phyloP scores from a whole-genome alignment of 2,329 filamentous ascomycete species.

The Hypoxylon sp. region DNA sequence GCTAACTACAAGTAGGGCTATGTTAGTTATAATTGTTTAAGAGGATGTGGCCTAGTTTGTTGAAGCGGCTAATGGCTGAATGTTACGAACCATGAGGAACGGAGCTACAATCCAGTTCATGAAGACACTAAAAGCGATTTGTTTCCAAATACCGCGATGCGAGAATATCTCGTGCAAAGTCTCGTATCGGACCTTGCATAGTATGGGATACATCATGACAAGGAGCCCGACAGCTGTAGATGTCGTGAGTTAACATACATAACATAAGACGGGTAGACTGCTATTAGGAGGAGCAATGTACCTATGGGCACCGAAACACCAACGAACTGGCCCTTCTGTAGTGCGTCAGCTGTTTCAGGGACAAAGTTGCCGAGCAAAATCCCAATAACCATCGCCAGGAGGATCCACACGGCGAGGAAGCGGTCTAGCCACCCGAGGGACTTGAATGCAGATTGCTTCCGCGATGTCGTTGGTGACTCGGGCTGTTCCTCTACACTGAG shows the following conservation, averaged over 20 bases:
- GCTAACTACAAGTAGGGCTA: conserved; percentile 63
- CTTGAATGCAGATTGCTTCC: conserved; percentile 63
- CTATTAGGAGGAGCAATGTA: conserved; percentile 20
- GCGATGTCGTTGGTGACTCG: conserved; percentile 6
- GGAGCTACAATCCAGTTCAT: conserved; percentile 89
- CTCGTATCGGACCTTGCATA: conserved; percentile 89
- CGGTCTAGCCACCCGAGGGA: conserved; percentile 73
- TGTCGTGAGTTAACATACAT: not conserved
- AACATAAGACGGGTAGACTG: not conserved
- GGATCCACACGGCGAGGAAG: conserved; percentile 79
- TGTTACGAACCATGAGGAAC: conserved; percentile 77
- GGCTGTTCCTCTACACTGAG: conserved; percentile 35
- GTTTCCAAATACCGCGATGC: conserved; percentile 77
- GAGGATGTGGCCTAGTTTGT: not conserved
- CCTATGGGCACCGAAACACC: conserved; percentile 58
- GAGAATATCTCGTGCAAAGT: conserved; percentile 76
- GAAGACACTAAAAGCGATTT: conserved; percentile 82
- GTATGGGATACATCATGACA: conserved; percentile 95
- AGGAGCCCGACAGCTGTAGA: conserved; percentile 79
- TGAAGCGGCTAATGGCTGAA: not conserved
- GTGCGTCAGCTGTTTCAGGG: conserved; percentile 68
- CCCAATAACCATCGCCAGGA: conserved; percentile 82
- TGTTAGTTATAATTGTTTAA: conserved; percentile 4
- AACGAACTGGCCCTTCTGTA: conserved; percentile 81
- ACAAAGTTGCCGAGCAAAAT: conserved; percentile 85